These are phyloP conservation scores for Tetrastigma voinierianum DNA, from an alignment of 164 flowering plant species.

Conservation along the genomic window DNA sequence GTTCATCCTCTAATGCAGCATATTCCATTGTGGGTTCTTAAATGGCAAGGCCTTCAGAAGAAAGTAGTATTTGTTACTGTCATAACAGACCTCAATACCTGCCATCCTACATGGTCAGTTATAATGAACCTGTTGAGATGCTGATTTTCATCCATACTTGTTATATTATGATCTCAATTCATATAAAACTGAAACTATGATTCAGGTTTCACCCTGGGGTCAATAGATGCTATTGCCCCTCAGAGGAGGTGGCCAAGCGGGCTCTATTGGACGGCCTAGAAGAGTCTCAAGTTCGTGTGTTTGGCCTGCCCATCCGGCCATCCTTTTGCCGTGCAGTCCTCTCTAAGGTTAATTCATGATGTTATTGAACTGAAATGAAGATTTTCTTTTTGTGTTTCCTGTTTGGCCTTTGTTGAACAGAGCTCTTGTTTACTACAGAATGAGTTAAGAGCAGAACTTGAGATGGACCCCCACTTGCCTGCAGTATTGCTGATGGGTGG, in stretches of 20 bases:
- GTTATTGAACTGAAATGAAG: background rate
- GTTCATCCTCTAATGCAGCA: conserved; percentile 99
- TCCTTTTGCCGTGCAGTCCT: conserved; percentile 77
- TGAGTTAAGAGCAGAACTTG: conserved; percentile 71
- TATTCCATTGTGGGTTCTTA: conserved; percentile 91
- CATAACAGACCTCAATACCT: conserved; percentile 88
- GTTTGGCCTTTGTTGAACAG: background rate
- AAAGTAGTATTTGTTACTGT: conserved; percentile 91
- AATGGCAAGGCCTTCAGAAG: conserved; percentile 90
- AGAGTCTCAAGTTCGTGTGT: conserved; percentile 72
- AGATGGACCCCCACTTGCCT: conserved; percentile 77
- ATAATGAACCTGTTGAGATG: background rate
- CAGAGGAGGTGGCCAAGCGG: conserved; percentile 86
- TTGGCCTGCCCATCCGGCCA: conserved; percentile 89
- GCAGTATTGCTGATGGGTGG: conserved; percentile 98
- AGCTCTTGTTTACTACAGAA: conserved; percentile 36
- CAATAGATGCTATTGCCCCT: conserved; percentile 91
- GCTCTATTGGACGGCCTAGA: conserved; percentile 73
- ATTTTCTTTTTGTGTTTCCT: too few relatives aligned
- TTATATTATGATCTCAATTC: background rate
- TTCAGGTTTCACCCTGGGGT: conserved; percentile 89
- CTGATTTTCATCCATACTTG: background rate
- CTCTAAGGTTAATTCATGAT: conserved; percentile 47
- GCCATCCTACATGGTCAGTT: conserved; percentile 91
- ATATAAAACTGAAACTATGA: background rate